Percentiles rank a stretch among this genome's conserved stretches.
These are phyloP conservation scores for Physcomitrium patens DNA, from an alignment of 225 moss, liverwort and hornwort genomes.

Conservation along the genomic window DNA sequence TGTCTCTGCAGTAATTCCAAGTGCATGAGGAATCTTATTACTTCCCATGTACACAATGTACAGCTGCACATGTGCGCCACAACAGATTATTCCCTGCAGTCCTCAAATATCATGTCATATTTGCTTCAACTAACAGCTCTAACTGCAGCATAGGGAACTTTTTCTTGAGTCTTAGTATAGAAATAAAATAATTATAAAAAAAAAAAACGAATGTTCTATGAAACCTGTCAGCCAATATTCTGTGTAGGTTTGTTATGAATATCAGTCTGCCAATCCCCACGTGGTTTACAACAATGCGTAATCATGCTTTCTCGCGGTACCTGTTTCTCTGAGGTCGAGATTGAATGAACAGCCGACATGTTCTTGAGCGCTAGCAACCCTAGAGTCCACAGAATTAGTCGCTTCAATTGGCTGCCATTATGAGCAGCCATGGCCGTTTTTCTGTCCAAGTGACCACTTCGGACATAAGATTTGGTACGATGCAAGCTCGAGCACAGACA, in stretches of 20 bases:
- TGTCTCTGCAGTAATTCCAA: slow-evolving; percentile 28
- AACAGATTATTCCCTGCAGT: neutral
- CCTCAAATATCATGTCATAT: neutral
- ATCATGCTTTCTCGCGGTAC: neutral
- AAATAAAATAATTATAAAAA: too few relatives aligned
- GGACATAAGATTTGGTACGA: too few relatives aligned
- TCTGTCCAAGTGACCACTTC: slow-evolving; percentile 16
- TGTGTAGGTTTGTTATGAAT: neutral
- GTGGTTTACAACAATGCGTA: neutral
- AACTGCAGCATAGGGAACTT: too few relatives aligned
- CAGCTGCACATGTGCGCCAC: slow-evolving; percentile 37
- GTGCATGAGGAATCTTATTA: slow-evolving; percentile 28
- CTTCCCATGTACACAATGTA: slow-evolving; percentile 62
- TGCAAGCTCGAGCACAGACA: too few relatives aligned
- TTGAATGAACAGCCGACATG: slow-evolving; percentile 27
- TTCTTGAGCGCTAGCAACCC: slow-evolving; percentile 25
- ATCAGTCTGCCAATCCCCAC: neutral
- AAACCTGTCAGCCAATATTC: too few relatives aligned
- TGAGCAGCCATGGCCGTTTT: slow-evolving; percentile 26
- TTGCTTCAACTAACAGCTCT: neutral
- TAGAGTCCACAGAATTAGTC: slow-evolving; percentile 15
- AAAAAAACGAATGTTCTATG: too few relatives aligned
- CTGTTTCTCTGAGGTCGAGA: slow-evolving; percentile 33
- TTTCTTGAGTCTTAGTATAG: too few relatives aligned
- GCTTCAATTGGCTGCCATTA: slow-evolving; percentile 9